These are phyloP conservation scores for Xylariaceae sp. DNA, from an alignment of 2,329 filamentous ascomycete species.

Conservation along the genomic window DNA sequence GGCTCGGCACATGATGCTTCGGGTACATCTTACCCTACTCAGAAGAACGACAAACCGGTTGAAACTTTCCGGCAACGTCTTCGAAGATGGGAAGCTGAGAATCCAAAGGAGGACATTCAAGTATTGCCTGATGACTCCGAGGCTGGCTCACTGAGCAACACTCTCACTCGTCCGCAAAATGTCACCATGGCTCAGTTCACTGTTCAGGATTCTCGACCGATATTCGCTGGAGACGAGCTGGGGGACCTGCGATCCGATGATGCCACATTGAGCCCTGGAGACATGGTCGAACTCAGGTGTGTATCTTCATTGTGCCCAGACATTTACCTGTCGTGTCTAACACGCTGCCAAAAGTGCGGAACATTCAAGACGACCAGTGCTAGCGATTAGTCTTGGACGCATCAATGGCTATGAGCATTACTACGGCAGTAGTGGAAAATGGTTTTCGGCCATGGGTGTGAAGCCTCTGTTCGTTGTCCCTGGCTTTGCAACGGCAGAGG, in stretches of 20 bases:
- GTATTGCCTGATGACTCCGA: constrained; percentile 29
- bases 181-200: constrained; percentile 28
- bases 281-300: constrained; percentile 48
- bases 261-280: constrained; percentile 38
- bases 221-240: constrained; percentile 36
- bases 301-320: neutral
- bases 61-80: constrained; percentile 39
- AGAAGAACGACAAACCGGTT: constrained; percentile 1
- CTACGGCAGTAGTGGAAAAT: constrained; percentile 50
- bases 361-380: constrained; percentile 41
- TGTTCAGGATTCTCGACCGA: constrained; percentile 21
- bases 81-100: constrained; percentile 38
- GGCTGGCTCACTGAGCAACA: constrained; percentile 30
- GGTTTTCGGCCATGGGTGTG: constrained; percentile 42
- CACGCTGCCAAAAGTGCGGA: constrained; percentile 22
- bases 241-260: constrained; percentile 33
- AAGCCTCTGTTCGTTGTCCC: constrained; percentile 48
- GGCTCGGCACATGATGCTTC: constrained; percentile 1
- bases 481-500: constrained; percentile 39
- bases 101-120: constrained; percentile 24
- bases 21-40: constrained; percentile 1
- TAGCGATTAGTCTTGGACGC: constrained; percentile 51
- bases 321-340: constrained; percentile 8
- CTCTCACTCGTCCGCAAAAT: constrained; percentile 34
- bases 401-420: constrained; percentile 50